Conservation (phyloP, 192 early-diverging fungal species). For the Podila epicladia region DNA sequence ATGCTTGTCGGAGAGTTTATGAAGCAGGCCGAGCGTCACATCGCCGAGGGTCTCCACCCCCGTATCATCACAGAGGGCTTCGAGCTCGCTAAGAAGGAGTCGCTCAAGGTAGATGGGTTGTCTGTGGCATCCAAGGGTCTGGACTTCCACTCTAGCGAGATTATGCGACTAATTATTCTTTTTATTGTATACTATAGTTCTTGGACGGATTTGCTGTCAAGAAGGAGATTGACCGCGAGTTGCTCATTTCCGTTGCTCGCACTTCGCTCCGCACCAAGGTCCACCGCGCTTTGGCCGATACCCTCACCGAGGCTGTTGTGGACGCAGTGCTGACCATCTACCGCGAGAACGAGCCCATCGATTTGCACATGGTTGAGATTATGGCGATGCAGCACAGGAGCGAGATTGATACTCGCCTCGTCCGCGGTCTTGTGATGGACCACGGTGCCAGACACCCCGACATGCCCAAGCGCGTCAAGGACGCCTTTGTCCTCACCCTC, state of each 20-base stretch:
- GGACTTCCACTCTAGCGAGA: no score
- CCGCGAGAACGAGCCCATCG: conserved; percentile 86
- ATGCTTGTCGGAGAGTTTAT: conserved; percentile 96
- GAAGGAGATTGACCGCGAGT: conserved; percentile 87
- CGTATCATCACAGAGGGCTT: conserved; percentile 96
- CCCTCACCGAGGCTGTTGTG: conserved; percentile 95
- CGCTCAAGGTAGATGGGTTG: conserved; percentile 69
- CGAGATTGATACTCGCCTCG: conserved; percentile 94
- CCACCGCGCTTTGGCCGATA: conserved; percentile 87
- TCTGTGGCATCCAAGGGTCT: background rate
- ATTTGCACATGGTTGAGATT: conserved; percentile 99
- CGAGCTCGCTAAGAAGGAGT: conserved; percentile 95
- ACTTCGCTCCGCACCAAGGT: conserved; percentile 97
- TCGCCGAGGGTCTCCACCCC: conserved; percentile 97
- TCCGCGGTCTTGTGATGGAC: conserved; percentile 96
- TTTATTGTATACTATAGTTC: conserved; percentile 64
- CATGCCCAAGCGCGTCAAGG: conserved; percentile 94
- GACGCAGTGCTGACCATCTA: conserved; percentile 94
- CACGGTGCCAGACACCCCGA: conserved; percentile 99
- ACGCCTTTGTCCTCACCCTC: conserved; percentile 92
- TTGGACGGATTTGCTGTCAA: conserved; percentile 87
- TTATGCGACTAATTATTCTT: background rate
- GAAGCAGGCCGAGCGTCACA: conserved; percentile 94
- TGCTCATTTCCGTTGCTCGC: conserved; percentile 90
- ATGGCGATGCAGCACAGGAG: conserved; percentile 99